Evolutionary conservation across 805 yeast species (phyloP).

Genomic region (Kazachstania bromeliacearum): DNA sequence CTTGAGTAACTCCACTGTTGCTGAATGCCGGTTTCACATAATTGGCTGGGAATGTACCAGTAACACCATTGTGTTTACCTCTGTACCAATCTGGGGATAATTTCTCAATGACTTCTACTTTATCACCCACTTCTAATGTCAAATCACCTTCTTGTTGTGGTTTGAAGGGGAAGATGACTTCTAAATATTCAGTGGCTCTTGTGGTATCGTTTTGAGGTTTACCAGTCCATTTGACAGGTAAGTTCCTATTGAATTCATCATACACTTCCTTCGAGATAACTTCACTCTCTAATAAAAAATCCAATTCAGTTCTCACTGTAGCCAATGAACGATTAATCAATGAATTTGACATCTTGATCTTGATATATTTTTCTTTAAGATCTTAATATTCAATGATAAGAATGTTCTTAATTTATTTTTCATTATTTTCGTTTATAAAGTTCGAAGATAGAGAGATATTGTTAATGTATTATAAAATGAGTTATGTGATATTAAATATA

Average conservation of each 20-base stretch:
- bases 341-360: constrained; percentile 39
- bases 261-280: constrained; percentile 54
- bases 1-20: too few species aligned
- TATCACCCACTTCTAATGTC: constrained; percentile 53
- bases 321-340: constrained; percentile 70
- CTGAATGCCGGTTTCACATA: constrained; percentile 43
- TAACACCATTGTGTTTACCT: constrained; percentile 48
- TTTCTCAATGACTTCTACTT: constrained; percentile 57
- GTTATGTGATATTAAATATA: too few species aligned
- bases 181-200: constrained; percentile 34
- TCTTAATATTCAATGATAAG: too few species aligned
- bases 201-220: not conserved
- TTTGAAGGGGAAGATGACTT: constrained; percentile 62
- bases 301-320: constrained; percentile 68
- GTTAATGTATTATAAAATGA: too few species aligned
- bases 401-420: too few species aligned
- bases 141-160: constrained; percentile 73
- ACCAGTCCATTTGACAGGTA: constrained; percentile 49
- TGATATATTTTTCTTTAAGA: too few species aligned
- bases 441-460: too few species aligned
- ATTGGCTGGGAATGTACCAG: constrained; percentile 84
- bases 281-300: constrained; percentile 64
- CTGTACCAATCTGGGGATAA: constrained; percentile 85
- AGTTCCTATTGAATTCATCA: constrained; percentile 37
- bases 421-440: too few species aligned